phyloP scores from a whole-genome alignment of 164 flowering plant species.

The Magnolia officinalis region DNA sequence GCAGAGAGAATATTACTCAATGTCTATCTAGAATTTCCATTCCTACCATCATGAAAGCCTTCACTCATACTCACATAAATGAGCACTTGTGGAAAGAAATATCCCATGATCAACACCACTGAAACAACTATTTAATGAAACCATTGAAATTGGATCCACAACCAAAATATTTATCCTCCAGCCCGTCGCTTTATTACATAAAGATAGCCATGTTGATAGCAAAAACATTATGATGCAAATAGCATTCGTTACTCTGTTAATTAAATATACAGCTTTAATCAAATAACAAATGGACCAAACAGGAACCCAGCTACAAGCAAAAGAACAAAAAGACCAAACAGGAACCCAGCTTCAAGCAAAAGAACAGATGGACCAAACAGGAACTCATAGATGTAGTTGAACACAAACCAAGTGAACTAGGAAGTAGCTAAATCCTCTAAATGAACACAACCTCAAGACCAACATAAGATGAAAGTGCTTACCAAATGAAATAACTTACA shows the following conservation, averaged over 20 bases:
- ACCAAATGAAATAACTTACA: constrained; percentile 41
- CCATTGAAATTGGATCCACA: neutral
- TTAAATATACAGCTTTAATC: no score
- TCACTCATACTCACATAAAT: neutral
- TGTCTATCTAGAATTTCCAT: neutral
- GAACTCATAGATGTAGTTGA: neutral
- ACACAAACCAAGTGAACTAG: neutral
- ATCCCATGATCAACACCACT: neutral
- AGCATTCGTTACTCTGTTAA: no score
- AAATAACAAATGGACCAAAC: no score
- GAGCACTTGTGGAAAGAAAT: neutral
- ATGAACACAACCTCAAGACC: neutral
- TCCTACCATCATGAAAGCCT: neutral
- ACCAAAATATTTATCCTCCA: neutral
- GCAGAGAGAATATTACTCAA: constrained; percentile 31
- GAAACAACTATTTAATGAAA: neutral
- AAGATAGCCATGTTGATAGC: no score
- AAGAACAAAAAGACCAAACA: neutral
- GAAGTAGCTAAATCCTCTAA: neutral
- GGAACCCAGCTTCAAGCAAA: neutral
- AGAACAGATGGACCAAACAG: neutral
- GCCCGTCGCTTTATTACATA: neutral
- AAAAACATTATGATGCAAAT: no score
- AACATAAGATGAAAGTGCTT: no score
- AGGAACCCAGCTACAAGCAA: neutral